Evolutionary conservation across 495 filamentous ascomycete genomes (phyloP).

Genomic region (Daldinia loculata): DNA sequence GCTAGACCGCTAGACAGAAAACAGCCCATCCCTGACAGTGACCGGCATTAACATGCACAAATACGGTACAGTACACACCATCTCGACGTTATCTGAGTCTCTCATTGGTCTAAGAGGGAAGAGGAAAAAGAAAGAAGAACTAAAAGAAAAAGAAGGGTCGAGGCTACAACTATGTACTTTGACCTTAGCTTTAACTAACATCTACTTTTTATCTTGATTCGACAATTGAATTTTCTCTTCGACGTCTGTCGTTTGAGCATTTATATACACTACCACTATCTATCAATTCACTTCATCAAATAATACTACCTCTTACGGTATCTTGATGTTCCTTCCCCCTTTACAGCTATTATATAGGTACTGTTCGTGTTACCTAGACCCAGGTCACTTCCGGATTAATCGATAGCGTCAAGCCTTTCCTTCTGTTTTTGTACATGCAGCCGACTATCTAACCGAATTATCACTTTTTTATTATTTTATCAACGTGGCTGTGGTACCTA

Average conservation of each 20-base stretch:
- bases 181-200: too few relatives aligned
- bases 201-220: not conserved
- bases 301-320: not conserved
- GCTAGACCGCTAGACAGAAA: conserved; percentile 30
- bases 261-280: too few relatives aligned
- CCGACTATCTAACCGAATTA: conserved; percentile 30
- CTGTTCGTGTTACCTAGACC: not conserved
- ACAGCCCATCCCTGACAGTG: conserved; percentile 1
- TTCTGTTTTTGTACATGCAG: conserved; percentile 29
- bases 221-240: conserved; percentile 10
- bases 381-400: conserved; percentile 33
- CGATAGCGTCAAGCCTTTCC: conserved; percentile 29
- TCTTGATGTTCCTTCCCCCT: not conserved
- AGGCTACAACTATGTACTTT: conserved; percentile 2
- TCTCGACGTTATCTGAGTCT: conserved; percentile 14
- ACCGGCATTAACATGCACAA: conserved; percentile 19
- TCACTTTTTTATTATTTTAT: conserved; percentile 20
- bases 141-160: conserved; percentile 5
- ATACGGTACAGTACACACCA: conserved; percentile 26
- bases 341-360: not conserved
- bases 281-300: not conserved
- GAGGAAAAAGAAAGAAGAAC: not conserved
- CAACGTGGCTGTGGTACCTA: conserved; percentile 10
- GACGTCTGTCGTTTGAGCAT: not conserved
- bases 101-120: conserved; percentile 12